Evolutionary conservation across 768 basidiomycete genomes (phyloP).

Genomic region (Boletellus ananas): DNA sequence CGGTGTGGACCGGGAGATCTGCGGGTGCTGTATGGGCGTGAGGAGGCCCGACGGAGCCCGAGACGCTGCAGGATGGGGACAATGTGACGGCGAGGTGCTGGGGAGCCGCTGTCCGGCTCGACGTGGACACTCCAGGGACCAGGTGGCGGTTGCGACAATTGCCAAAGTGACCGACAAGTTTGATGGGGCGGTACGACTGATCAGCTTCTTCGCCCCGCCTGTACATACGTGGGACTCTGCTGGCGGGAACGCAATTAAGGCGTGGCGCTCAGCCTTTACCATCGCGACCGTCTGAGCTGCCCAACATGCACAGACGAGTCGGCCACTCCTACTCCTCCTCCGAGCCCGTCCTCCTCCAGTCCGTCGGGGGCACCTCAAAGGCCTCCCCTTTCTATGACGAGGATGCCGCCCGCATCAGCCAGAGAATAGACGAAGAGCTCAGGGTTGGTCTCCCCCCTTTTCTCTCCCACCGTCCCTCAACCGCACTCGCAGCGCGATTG

Average conservation of each 20-base stretch:
- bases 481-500: slow-evolving; percentile 44
- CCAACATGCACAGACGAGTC: slow-evolving; percentile 26
- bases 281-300: slow-evolving; percentile 4
- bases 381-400: slow-evolving; percentile 38
- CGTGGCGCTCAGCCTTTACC: slow-evolving; percentile 21
- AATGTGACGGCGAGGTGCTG: slow-evolving; percentile 1
- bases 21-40: neutral
- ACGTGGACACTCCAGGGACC: slow-evolving; percentile 10
- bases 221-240: slow-evolving; percentile 37
- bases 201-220: slow-evolving; percentile 34
- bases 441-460: slow-evolving; percentile 34
- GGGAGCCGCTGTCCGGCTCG: slow-evolving; percentile 6
- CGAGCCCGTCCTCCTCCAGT: slow-evolving; percentile 31
- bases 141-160: slow-evolving; percentile 14
- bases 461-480: slow-evolving; percentile 1
- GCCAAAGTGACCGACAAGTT: slow-evolving; percentile 21
- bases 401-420: slow-evolving; percentile 45
- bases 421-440: slow-evolving; percentile 55
- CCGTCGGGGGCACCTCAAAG: slow-evolving; percentile 28
- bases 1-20: slow-evolving; percentile 9
- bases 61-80: neutral
- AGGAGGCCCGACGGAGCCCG: slow-evolving; percentile 6
- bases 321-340: slow-evolving; percentile 30
- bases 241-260: slow-evolving; percentile 29
- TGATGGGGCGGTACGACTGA: slow-evolving; percentile 29